Conservation (phyloP, 2,329 filamentous ascomycete species). For the Bipolaris sorokiniana region DNA sequence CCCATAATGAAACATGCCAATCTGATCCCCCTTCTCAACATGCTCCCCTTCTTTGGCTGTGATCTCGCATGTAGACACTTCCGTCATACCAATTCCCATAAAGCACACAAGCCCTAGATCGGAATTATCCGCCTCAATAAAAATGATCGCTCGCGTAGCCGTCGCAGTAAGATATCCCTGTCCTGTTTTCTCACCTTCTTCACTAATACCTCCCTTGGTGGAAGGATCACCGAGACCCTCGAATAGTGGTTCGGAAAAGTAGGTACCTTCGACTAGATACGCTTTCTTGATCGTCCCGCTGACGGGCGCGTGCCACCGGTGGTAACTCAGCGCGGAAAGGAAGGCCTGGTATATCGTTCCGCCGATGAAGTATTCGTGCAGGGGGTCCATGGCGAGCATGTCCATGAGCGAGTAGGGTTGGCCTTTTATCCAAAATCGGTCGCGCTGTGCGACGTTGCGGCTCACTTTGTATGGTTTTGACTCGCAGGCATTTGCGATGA, state of each 20-base stretch:
- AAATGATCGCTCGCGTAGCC: conserved; percentile 73
- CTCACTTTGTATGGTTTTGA: conserved; percentile 63
- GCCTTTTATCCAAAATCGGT: conserved; percentile 71
- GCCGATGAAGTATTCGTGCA: conserved; percentile 62
- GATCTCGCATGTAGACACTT: conserved; percentile 76
- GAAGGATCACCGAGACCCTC: conserved; percentile 52
- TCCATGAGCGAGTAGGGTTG: conserved; percentile 70
- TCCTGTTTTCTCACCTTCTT: conserved; percentile 55
- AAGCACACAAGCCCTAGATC: conserved; percentile 73
- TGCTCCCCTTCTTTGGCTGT: conserved; percentile 70
- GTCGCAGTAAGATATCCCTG: conserved; percentile 71
- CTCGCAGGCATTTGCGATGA: conserved; percentile 71
- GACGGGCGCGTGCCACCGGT: conserved; percentile 75
- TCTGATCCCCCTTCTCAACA: conserved; percentile 71
- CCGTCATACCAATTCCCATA: conserved; percentile 75
- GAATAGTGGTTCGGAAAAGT: conserved; percentile 68
- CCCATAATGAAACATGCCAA: conserved; percentile 84
- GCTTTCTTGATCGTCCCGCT: conserved; percentile 65
- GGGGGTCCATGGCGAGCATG: conserved; percentile 65
- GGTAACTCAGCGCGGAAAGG: conserved; percentile 70
- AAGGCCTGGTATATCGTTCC: conserved; percentile 76
- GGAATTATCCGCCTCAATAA: conserved; percentile 72
- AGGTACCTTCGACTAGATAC: conserved; percentile 67
- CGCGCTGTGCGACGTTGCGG: conserved; percentile 60
- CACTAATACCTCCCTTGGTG: conserved; percentile 48